phyloP scores from a whole-genome alignment of 2,329 filamentous ascomycete species.

The Trichoderma breve region DNA sequence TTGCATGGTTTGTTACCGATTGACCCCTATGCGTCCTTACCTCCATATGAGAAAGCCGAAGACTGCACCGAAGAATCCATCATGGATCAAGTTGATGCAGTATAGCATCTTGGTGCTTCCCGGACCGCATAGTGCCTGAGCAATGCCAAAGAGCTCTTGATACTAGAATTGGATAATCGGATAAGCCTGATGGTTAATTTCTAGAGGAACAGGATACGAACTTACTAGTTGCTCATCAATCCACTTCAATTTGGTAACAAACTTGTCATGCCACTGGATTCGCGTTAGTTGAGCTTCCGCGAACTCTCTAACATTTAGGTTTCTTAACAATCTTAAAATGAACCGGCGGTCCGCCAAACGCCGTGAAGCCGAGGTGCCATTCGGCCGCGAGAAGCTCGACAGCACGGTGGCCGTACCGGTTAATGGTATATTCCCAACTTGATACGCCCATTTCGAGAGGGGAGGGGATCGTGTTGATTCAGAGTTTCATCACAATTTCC shows the following conservation, averaged over 20 bases:
- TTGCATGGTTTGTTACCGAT: background rate
- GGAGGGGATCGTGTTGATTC: background rate
- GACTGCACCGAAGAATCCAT: constrained; percentile 56
- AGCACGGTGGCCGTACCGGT: background rate
- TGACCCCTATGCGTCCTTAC: constrained; percentile 33
- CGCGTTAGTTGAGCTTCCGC: background rate
- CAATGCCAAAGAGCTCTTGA: constrained; percentile 69
- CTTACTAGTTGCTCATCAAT: constrained; percentile 65
- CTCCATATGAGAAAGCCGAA: constrained; percentile 64
- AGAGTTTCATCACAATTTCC: background rate
- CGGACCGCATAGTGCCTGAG: constrained; percentile 66
- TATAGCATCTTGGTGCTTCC: constrained; percentile 71
- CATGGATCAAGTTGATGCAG: constrained; percentile 63
- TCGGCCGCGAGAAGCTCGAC: constrained; percentile 44
- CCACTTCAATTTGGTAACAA: constrained; percentile 61
- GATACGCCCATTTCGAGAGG: background rate
- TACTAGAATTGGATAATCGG: constrained; percentile 45
- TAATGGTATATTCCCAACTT: background rate
- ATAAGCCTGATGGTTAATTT: no score
- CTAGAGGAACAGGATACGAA: background rate
- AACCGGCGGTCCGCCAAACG: constrained; percentile 66
- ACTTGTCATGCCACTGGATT: constrained; percentile 54
- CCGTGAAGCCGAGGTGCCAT: constrained; percentile 54
- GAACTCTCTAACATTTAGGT: background rate
- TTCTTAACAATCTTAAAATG: constrained; percentile 61